These are phyloP conservation scores for Leptographium radiaticola DNA, from an alignment of 2,329 filamentous ascomycete genomes.

Conservation along the genomic window DNA sequence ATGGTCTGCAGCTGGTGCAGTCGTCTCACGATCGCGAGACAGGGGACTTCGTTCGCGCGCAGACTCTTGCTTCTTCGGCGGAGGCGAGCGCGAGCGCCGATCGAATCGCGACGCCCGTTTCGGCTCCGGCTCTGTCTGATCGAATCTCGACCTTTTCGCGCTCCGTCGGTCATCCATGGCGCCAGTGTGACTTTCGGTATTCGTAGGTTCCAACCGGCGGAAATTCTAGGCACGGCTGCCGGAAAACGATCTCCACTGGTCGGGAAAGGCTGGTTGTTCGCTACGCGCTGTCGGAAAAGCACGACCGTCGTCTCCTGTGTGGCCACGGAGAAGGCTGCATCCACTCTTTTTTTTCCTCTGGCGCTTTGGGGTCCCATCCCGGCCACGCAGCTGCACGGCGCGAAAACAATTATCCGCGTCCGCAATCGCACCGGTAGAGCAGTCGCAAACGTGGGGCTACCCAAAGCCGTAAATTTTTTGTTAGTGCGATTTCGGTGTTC, in stretches of 20 bases:
- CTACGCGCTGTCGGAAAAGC: background rate
- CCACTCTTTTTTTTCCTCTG: background rate
- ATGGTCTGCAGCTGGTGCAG: slow-evolving; percentile 14
- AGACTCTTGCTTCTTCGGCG: slow-evolving; percentile 51
- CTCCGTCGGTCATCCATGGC: slow-evolving; percentile 42
- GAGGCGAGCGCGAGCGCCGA: slow-evolving; percentile 77
- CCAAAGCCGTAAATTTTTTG: background rate
- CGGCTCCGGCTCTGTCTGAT: slow-evolving; percentile 75
- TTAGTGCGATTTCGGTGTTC: background rate
- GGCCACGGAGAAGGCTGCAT: background rate
- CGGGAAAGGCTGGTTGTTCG: background rate
- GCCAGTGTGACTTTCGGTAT: background rate
- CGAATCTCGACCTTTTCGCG: slow-evolving; percentile 82
- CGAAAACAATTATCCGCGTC: background rate
- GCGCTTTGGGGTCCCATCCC: background rate
- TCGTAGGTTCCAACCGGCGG: background rate
- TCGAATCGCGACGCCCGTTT: slow-evolving; percentile 73
- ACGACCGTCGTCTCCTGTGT: background rate
- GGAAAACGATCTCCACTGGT: background rate
- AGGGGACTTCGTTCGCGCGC: slow-evolving; percentile 73
- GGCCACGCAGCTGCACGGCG: background rate
- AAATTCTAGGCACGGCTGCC: background rate
- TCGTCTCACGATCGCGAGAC: slow-evolving; percentile 26
- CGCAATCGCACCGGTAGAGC: background rate
- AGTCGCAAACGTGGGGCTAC: background rate